Percentiles rank a stretch among this genome's conserved stretches.
phyloP scores from a whole-genome alignment of 805 yeast genomes.

The Zygoascus bituminiphila region DNA sequence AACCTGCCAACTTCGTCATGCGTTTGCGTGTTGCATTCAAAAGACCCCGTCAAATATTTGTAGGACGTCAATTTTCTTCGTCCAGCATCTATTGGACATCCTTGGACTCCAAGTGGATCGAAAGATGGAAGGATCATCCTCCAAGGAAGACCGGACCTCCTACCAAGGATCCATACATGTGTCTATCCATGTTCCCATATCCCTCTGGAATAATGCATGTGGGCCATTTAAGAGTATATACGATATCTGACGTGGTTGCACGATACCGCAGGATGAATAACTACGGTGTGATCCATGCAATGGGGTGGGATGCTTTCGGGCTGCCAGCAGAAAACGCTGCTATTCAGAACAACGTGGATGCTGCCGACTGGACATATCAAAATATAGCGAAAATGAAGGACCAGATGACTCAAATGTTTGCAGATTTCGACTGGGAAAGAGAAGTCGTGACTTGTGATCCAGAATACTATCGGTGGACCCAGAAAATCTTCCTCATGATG shows the following conservation, averaged over 20 bases:
- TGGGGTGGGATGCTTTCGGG: constrained; percentile 99
- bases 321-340: constrained; percentile 99
- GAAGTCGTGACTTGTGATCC: constrained; percentile 82
- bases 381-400: constrained; percentile 82
- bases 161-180: constrained; percentile 37
- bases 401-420: constrained; percentile 71
- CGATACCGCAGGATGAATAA: constrained; percentile 74
- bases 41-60: no score
- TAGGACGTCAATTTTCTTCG: no score
- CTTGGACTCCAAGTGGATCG: constrained; percentile 27
- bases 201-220: constrained; percentile 91
- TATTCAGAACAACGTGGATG: constrained; percentile 69
- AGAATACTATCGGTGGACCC: constrained; percentile 89
- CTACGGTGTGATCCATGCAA: constrained; percentile 76
- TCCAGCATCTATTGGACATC: background rate
- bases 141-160: constrained; percentile 6
- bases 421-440: constrained; percentile 89
- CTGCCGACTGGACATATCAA: constrained; percentile 71
- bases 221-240: constrained; percentile 91
- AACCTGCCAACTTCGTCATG: no score
- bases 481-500: constrained; percentile 67
- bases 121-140: constrained; percentile 20
- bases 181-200: constrained; percentile 88
- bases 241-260: constrained; percentile 78
- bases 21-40: no score